Evolutionary conservation across 495 filamentous ascomycete genomes (phyloP).

Genomic region (Hypoxylon subgilvum): DNA sequence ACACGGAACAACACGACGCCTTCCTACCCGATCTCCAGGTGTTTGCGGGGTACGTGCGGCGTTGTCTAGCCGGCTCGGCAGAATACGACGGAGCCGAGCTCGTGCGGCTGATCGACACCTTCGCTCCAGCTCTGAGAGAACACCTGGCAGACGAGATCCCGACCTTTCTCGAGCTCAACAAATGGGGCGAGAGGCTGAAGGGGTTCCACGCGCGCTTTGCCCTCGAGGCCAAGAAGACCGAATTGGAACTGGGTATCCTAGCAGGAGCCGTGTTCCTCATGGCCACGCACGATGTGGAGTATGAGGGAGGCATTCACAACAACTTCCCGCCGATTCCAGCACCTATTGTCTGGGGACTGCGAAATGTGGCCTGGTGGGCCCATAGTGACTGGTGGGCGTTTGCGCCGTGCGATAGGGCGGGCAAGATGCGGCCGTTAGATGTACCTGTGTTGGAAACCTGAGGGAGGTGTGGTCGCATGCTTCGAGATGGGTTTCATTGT

Average conservation of each 20-base stretch:
- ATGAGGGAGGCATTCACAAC: conserved; percentile 43
- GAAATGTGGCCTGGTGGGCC: conserved; percentile 36
- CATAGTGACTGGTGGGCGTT: conserved; percentile 43
- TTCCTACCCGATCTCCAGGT: conserved; percentile 48
- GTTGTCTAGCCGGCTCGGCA: conserved; percentile 29
- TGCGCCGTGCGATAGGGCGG: conserved; percentile 38
- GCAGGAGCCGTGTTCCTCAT: conserved; percentile 34
- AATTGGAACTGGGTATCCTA: conserved; percentile 30
- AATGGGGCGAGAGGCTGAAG: conserved; percentile 43
- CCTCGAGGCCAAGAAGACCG: conserved; percentile 34
- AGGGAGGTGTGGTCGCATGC: no score
- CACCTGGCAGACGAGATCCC: conserved; percentile 56
- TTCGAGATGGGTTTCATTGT: no score
- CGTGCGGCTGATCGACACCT: conserved; percentile 49
- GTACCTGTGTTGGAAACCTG: not conserved
- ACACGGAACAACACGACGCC: conserved; percentile 54
- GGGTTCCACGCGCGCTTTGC: conserved; percentile 10
- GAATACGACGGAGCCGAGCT: conserved; percentile 45
- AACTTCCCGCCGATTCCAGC: conserved; percentile 44
- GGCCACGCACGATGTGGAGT: conserved; percentile 53
- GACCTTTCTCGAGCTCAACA: conserved; percentile 39
- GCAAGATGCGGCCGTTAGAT: conserved; percentile 37
- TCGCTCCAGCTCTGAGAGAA: conserved; percentile 42
- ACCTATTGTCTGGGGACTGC: conserved; percentile 7
- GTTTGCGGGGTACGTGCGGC: conserved; percentile 44